Percentiles rank a stretch among this genome's conserved stretches.
phyloP scores from a whole-genome alignment of 2,329 filamentous ascomycete species.

The Beauveria bassiana region DNA sequence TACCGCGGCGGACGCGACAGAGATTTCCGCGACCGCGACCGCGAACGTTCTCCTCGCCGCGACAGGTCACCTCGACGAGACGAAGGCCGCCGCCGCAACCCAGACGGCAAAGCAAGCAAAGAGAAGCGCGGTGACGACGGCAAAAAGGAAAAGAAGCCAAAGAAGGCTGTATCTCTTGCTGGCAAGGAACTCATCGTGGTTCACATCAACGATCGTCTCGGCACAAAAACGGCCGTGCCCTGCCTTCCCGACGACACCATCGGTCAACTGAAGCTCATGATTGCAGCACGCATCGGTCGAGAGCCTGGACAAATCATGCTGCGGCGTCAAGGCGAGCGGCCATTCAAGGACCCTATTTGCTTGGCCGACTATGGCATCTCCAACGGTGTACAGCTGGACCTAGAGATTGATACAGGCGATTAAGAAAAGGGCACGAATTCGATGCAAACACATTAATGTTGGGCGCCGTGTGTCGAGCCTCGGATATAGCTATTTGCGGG shows the following conservation, averaged over 20 bases:
- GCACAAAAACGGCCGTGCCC: constrained; percentile 90
- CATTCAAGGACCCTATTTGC: constrained; percentile 85
- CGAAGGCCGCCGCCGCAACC: constrained; percentile 14
- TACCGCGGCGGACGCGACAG: constrained; percentile 21
- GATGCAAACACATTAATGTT: not conserved
- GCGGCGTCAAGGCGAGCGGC: constrained; percentile 83
- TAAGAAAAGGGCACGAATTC: constrained; percentile 20
- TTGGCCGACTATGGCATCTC: constrained; percentile 90
- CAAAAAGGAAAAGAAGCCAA: constrained; percentile 31
- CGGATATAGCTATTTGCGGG: not conserved
- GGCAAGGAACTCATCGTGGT: constrained; percentile 87
- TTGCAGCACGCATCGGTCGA: constrained; percentile 80
- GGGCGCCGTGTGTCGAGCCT: not conserved
- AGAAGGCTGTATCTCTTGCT: constrained; percentile 21
- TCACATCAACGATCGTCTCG: constrained; percentile 87
- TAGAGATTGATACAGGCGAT: constrained; percentile 55
- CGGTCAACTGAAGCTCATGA: constrained; percentile 82
- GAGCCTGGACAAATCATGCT: constrained; percentile 87
- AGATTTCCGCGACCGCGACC: constrained; percentile 19
- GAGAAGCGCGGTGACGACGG: constrained; percentile 23
- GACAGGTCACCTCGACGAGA: constrained; percentile 16
- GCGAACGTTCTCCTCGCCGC: constrained; percentile 13
- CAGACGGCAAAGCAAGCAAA: constrained; percentile 13
- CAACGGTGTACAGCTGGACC: constrained; percentile 69
- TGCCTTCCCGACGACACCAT: constrained; percentile 80